Conservation (phyloP, 148 eudicot species). For the Camellia granthamiana region DNA sequence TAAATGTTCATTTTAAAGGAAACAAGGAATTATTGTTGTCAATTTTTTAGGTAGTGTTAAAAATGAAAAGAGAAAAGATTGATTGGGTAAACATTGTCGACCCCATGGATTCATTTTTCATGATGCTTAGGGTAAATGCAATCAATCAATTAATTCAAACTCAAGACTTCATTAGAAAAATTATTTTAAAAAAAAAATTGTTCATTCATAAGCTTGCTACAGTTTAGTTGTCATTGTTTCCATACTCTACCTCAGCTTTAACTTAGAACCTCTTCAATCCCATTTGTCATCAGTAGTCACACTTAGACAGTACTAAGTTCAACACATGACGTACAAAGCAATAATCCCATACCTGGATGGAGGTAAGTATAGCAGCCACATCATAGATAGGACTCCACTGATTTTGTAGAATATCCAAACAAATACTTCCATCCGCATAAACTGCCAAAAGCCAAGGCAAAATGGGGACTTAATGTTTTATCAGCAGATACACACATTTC, state of each 20-base stretch:
- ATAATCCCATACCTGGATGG: constrained; percentile 50
- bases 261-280: too few species aligned
- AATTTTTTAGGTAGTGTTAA: too few species aligned
- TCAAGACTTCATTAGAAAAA: not conserved
- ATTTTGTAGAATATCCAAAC: constrained; percentile 71
- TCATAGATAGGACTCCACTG: constrained; percentile 81
- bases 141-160: constrained; percentile 8
- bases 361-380: constrained; percentile 71
- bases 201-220: too few species aligned
- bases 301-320: not conserved
- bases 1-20: too few species aligned
- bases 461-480: not conserved
- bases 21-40: too few species aligned
- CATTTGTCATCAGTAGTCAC: too few species aligned
- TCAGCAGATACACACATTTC: not conserved
- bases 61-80: too few species aligned
- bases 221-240: too few species aligned
- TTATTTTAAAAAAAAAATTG: not conserved
- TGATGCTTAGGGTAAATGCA: too few species aligned
- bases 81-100: too few species aligned
- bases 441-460: constrained; percentile 31
- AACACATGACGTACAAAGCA: not conserved
- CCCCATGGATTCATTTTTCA: too few species aligned
- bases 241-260: too few species aligned
- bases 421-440: constrained; percentile 75